Evolutionary conservation across 2,329 filamentous ascomycete genomes (phyloP), one percentile per base, ranked within the genome.

Genomic region (Corniculantispora saksenae): DNA sequence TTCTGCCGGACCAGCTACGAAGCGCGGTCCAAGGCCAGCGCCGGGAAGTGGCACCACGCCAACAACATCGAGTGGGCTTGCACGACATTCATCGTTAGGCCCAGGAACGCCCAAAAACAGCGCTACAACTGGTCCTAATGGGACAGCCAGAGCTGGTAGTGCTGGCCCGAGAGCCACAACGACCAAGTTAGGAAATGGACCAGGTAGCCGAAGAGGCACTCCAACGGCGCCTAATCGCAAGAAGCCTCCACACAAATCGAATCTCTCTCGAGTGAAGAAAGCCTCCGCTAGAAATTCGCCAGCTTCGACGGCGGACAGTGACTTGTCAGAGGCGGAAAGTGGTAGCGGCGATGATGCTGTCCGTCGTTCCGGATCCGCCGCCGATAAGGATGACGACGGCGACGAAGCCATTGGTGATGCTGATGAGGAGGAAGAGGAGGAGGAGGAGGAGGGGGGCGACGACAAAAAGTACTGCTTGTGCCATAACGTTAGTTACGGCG

Each of bases 381-480:
- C 69, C 9, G 79, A 81, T 61, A 78, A 78, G 67, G 73, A 79
- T 58, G 74, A 72, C 48, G 79, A 83, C 38, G 80, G 82, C 61
- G 83, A 89, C 70, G 87, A 86, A 71, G 74, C 78, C 66, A 78
- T 86, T 70, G 84, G 84, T 32, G 84, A 83, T 64, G 84, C 80
- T 10, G 84, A 84, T 32, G 83, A 83, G 63, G 83, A 80, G 23
- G 88, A 90, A 40, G 90, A 92, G 60, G 90, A 92, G 63, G 83
- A 80, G 25, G 88, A 90, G 38, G 90, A 92, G 58, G 90, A 92
- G 64, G 90, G 89, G 50, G 88, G 88, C 63, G 89, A 90, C 68
- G 91, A 93, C 77, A 89, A 91, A 73, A 91, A 92, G 76, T 95
- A 95, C 78, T 95, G 92, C 78, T 83, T 90, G 35, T 95, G 92